A percentile compares a stretch with the other conserved stretches of the same genome.
Evolutionary conservation across 108 stramenopile species (phyloP).

Genomic region (Cylindrotheca closterium): DNA sequence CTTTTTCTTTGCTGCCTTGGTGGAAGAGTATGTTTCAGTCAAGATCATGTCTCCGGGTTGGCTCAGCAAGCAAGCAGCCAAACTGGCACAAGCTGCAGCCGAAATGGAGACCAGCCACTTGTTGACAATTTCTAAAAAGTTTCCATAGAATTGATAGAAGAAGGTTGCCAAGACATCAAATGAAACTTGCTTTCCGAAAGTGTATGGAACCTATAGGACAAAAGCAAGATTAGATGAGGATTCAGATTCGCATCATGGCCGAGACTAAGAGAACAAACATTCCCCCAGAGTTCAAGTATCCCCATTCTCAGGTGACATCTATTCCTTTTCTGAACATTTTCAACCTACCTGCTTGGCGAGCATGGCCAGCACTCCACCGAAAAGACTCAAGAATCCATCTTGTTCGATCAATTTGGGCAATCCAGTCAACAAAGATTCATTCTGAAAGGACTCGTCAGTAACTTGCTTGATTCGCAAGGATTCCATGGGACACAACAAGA

Average conservation of each 20-base stretch:
- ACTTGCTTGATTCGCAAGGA: slow-evolving; percentile 89
- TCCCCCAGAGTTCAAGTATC: too few species aligned
- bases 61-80: slow-evolving; percentile 86
- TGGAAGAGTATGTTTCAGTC: slow-evolving; percentile 64
- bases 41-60: slow-evolving; percentile 97
- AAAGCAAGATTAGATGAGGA: not conserved
- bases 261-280: too few species aligned
- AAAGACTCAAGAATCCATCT: slow-evolving; percentile 67
- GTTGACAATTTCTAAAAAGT: not conserved
- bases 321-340: too few species aligned
- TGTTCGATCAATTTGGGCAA: slow-evolving; percentile 61
- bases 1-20: slow-evolving; percentile 13
- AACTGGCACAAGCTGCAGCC: slow-evolving; percentile 69
- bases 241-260: too few species aligned
- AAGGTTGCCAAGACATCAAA: slow-evolving; percentile 80
- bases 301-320: too few species aligned
- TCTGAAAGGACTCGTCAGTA: slow-evolving; percentile 74
- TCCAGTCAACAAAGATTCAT: slow-evolving; percentile 51
- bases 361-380: slow-evolving; percentile 88
- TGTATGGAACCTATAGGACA: slow-evolving; percentile 75
- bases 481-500: slow-evolving; percentile 91
- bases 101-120: slow-evolving; percentile 73
- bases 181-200: slow-evolving; percentile 90
- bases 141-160: slow-evolving; percentile 40
- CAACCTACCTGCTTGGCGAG: slow-evolving; percentile 76